These are phyloP conservation scores for Tolypocladium tundrense DNA, from an alignment of 2,329 filamentous ascomycete species.

Conservation along the genomic window DNA sequence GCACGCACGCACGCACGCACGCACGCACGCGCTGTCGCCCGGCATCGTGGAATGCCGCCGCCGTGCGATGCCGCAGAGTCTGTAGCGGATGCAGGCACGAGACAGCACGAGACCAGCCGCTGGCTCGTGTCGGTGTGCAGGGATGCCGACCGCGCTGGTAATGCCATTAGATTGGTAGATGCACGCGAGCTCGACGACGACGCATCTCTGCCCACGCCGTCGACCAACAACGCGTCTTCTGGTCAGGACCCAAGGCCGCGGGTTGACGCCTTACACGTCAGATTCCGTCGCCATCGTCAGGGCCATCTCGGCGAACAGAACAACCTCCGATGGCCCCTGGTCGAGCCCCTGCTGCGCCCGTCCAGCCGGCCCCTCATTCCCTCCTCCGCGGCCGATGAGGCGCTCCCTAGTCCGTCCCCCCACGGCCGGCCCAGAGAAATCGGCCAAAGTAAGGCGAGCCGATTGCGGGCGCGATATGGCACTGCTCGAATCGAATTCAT, in stretches of 20 bases:
- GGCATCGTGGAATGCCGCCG: neutral
- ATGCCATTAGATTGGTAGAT: neutral
- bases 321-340: neutral
- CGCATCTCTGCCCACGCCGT: neutral
- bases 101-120: neutral
- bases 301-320: neutral
- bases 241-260: neutral
- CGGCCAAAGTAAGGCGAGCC: neutral
- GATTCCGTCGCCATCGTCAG: neutral
- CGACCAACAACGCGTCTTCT: neutral
- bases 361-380: neutral
- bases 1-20: neutral
- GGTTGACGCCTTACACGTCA: neutral
- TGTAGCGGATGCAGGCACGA: slow-evolving; percentile 2
- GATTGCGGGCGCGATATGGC: neutral
- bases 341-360: neutral
- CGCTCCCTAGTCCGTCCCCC: too few species aligned
- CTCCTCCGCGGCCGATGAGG: slow-evolving; percentile 1
- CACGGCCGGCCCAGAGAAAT: neutral
- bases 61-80: neutral
- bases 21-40: neutral
- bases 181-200: neutral
- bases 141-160: too few species aligned
- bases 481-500: neutral
- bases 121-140: neutral